Conservation (phyloP, 129 eudicot genomes). For the Ambrosia artemisiifolia region DNA sequence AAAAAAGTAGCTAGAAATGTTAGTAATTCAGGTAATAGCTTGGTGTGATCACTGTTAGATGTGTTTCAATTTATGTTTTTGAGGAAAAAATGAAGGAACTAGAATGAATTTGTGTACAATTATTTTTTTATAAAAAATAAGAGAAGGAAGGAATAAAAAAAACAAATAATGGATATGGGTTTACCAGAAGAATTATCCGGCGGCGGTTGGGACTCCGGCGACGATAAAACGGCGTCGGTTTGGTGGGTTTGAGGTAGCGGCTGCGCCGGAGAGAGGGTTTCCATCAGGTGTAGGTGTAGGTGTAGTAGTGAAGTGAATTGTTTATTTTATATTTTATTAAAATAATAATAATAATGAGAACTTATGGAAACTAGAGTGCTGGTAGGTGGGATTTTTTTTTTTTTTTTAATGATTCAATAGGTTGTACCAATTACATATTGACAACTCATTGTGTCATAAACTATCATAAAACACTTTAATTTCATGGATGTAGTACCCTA, state of each 20-base stretch:
- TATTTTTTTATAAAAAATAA: neutral
- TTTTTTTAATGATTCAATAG: too few relatives aligned
- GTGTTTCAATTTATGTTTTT: too few relatives aligned
- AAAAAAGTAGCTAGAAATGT: neutral
- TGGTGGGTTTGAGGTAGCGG: neutral
- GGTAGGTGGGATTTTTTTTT: too few relatives aligned
- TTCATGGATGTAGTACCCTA: too few relatives aligned
- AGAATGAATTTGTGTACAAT: too few relatives aligned
- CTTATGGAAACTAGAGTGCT: too few relatives aligned
- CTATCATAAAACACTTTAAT: too few relatives aligned
- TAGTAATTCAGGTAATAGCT: neutral
- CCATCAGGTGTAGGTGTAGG: conserved; percentile 37
- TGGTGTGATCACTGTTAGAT: too few relatives aligned
- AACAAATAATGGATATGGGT: neutral
- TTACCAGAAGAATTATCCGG: conserved; percentile 18
- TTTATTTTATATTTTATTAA: too few relatives aligned
- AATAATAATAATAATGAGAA: too few relatives aligned
- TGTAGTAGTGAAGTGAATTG: neutral
- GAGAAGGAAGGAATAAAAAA: neutral
- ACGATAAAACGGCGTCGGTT: neutral
- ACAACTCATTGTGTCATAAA: too few relatives aligned
- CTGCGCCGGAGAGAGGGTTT: conserved; percentile 10
- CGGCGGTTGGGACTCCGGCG: neutral
- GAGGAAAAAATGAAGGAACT: neutral
- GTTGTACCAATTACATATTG: too few relatives aligned